A percentile compares a stretch with the other conserved stretches of the same genome.
phyloP scores from a whole-genome alignment of 768 basidiomycete genomes.

The Cystofilobasidium ferigula region DNA sequence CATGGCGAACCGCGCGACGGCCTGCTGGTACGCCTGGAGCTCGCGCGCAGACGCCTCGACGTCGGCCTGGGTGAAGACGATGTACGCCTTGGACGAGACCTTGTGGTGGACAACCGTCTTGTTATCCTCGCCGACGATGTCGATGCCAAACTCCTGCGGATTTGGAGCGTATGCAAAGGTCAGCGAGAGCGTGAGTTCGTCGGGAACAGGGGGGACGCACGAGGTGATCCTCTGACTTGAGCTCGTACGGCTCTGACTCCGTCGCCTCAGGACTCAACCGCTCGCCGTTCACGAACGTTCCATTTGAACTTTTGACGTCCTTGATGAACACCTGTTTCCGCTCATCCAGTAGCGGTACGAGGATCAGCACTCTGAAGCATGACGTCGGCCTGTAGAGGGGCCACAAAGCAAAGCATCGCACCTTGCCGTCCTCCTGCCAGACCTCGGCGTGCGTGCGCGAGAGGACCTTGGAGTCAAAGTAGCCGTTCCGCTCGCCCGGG shows the following conservation, averaged over 20 bases:
- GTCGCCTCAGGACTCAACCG: slow-evolving; percentile 76
- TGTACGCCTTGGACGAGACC: slow-evolving; percentile 86
- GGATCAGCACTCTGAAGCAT: too few species aligned
- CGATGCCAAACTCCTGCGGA: slow-evolving; percentile 93
- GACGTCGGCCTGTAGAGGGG: too few species aligned
- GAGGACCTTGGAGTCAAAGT: slow-evolving; percentile 91
- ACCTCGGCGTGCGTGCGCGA: slow-evolving; percentile 93
- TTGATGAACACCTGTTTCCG: slow-evolving; percentile 99
- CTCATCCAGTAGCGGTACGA: too few species aligned
- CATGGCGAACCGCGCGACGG: slow-evolving; percentile 16
- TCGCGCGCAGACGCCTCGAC: slow-evolving; percentile 37
- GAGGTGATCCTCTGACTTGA: slow-evolving; percentile 90
- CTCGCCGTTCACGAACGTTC: slow-evolving; percentile 95
- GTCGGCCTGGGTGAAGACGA: slow-evolving; percentile 78
- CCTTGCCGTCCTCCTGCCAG: slow-evolving; percentile 85
- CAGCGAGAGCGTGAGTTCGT: background rate
- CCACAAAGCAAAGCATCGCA: slow-evolving; percentile 39
- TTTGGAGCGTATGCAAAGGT: background rate
- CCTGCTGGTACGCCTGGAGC: slow-evolving; percentile 18
- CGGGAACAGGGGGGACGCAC: slow-evolving; percentile 46
- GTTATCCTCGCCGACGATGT: slow-evolving; percentile 97
- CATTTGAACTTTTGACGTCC: slow-evolving; percentile 95
- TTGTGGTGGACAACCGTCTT: slow-evolving; percentile 97
- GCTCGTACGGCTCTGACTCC: slow-evolving; percentile 83
- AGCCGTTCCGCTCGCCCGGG: slow-evolving; percentile 81